Conservation (phyloP, 1,284 basidiomycete genomes). For the Leucoagaricus sp. region DNA sequence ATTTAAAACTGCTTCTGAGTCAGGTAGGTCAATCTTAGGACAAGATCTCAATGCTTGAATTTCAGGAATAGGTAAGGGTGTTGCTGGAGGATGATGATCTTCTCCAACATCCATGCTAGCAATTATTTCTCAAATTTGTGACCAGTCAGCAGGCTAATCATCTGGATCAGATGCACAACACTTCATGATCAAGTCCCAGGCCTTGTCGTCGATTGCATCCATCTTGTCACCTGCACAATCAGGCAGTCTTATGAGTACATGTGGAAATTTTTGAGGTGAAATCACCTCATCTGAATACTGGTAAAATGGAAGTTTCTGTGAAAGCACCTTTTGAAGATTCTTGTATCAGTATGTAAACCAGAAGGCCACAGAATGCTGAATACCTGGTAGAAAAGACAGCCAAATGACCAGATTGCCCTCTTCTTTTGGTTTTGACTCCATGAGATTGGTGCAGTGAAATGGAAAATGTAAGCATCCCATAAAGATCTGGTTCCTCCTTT, state of each 20-base stretch:
- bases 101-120: too few relatives aligned
- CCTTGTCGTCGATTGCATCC: neutral
- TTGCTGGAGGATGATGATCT: too few relatives aligned
- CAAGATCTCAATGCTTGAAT: too few relatives aligned
- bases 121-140: too few relatives aligned
- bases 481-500: neutral
- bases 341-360: too few relatives aligned
- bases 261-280: too few relatives aligned
- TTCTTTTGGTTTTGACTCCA: neutral
- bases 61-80: too few relatives aligned
- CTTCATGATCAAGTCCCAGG: neutral
- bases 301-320: neutral
- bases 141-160: too few relatives aligned
- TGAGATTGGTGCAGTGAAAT: neutral
- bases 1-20: too few relatives aligned
- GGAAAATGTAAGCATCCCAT: neutral
- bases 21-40: too few relatives aligned
- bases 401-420: neutral
- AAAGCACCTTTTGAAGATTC: neutral
- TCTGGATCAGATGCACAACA: conserved; percentile 35
- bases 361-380: neutral
- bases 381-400: neutral
- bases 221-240: neutral
- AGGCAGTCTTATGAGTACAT: neutral
- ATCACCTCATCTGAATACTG: neutral